Conservation (phyloP, 495 filamentous ascomycete species). For the Aspergillus hancockii region DNA sequence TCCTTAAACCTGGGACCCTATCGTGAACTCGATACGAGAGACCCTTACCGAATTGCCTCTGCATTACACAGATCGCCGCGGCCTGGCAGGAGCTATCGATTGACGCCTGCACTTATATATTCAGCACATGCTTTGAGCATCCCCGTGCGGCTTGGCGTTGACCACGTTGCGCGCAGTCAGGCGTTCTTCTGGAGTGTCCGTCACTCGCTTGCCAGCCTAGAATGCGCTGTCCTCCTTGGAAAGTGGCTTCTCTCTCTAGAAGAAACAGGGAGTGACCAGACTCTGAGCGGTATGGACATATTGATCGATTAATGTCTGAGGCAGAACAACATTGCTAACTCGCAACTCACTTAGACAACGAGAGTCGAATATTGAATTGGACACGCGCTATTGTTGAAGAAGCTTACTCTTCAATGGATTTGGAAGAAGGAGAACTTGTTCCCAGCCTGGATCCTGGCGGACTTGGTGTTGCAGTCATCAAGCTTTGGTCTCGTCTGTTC, state of each 20-base stretch:
- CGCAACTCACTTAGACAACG: conserved; percentile 31
- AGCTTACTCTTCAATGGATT: conserved; percentile 39
- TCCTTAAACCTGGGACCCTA: conserved; percentile 40
- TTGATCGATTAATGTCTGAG: background rate
- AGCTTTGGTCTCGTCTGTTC: conserved; percentile 41
- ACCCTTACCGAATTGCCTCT: conserved; percentile 35
- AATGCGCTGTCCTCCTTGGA: conserved; percentile 49
- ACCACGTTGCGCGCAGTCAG: conserved; percentile 46
- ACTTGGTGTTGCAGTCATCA: conserved; percentile 35
- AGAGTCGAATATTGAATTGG: conserved; percentile 41
- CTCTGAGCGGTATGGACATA: conserved; percentile 31
- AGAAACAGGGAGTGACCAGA: conserved; percentile 32
- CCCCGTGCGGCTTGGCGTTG: conserved; percentile 41
- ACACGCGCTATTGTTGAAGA: conserved; percentile 40
- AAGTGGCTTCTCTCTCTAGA: conserved; percentile 49
- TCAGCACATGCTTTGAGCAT: conserved; percentile 43
- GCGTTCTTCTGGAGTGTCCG: conserved; percentile 52
- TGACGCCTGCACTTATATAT: conserved; percentile 41
- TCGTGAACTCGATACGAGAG: conserved; percentile 39
- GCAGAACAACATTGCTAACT: background rate
- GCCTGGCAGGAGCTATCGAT: conserved; percentile 37
- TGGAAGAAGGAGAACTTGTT: conserved; percentile 30
- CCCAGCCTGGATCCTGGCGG: conserved; percentile 29
- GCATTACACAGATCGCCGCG: conserved; percentile 35
- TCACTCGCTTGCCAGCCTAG: conserved; percentile 49